phyloP scores from a whole-genome alignment of 345 rosid genomes.

The Syzygium aqueum region DNA sequence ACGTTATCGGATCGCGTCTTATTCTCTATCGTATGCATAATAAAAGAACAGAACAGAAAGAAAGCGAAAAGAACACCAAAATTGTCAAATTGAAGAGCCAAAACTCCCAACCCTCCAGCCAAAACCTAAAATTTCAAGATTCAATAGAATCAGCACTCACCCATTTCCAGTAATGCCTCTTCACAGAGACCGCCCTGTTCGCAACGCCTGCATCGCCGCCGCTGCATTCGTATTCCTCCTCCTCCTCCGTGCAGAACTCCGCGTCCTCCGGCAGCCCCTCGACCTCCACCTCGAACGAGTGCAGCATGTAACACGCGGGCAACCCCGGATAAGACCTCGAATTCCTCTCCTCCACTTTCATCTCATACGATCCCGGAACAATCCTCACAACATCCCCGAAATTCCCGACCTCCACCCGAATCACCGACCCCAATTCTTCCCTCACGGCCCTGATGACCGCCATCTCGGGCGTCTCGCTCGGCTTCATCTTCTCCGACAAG shows the following conservation, averaged over 20 bases:
- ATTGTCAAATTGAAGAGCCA: background rate
- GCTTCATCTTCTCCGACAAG: conserved; percentile 89
- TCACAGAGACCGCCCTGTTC: conserved; percentile 56
- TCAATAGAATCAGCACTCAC: conserved; percentile 46
- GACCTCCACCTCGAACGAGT: conserved; percentile 58
- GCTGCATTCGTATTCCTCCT: conserved; percentile 43
- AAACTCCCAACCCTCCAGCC: background rate
- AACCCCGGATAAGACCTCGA: conserved; percentile 78
- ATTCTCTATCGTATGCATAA: background rate
- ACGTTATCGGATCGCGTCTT: background rate
- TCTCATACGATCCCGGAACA: conserved; percentile 44
- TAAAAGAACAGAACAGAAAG: background rate
- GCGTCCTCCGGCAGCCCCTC: conserved; percentile 72
- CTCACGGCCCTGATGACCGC: conserved; percentile 61
- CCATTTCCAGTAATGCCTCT: conserved; percentile 87
- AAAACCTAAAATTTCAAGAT: conserved; percentile 9
- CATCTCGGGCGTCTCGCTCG: conserved; percentile 49
- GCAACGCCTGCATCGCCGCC: conserved; percentile 28
- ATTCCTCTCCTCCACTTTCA: conserved; percentile 62
- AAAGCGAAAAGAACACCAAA: background rate
- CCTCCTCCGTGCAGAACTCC: conserved; percentile 65
- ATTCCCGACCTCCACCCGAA: conserved; percentile 2
- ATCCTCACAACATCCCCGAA: conserved; percentile 17
- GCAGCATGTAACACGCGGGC: conserved; percentile 68
- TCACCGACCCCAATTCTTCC: conserved; percentile 76